Evolutionary conservation across 805 yeast genomes (phyloP).

Genomic region (Barnettozyma salicaria): DNA sequence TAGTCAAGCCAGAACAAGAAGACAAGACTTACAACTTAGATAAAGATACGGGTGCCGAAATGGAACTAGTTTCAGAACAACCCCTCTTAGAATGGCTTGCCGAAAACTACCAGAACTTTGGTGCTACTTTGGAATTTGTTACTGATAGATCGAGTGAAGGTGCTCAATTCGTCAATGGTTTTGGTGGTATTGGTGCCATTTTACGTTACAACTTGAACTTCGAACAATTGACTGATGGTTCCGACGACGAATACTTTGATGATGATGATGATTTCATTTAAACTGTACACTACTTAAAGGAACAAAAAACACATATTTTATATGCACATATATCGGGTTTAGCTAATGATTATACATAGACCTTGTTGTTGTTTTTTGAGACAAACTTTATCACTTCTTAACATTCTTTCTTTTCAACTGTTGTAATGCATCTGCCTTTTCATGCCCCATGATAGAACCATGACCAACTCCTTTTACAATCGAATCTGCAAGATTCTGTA

Average conservation of each 20-base stretch:
- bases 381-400: background rate
- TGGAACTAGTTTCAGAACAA: conserved; percentile 83
- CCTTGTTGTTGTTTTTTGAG: background rate
- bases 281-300: conserved; percentile 6
- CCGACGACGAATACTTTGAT: conserved; percentile 82
- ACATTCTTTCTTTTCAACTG: conserved; percentile 37
- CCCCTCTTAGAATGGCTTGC: conserved; percentile 96
- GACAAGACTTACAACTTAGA: conserved; percentile 75
- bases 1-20: conserved; percentile 64
- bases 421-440: conserved; percentile 60
- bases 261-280: conserved; percentile 36
- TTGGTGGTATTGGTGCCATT: conserved; percentile 98
- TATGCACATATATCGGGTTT: background rate
- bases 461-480: conserved; percentile 65
- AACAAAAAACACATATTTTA: background rate
- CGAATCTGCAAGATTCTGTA: conserved; percentile 70
- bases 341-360: conserved; percentile 3
- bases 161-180: conserved; percentile 95
- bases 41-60: conserved; percentile 81
- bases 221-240: conserved; percentile 89
- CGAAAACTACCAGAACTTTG: conserved; percentile 88
- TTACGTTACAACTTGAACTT: conserved; percentile 95
- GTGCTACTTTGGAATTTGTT: conserved; percentile 94
- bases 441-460: conserved; percentile 62
- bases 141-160: conserved; percentile 97